Percentiles rank a stretch among this genome's conserved stretches.
Evolutionary conservation across 352 stramenopile species (phyloP).

Genomic region (Blastocystis sp.): DNA sequence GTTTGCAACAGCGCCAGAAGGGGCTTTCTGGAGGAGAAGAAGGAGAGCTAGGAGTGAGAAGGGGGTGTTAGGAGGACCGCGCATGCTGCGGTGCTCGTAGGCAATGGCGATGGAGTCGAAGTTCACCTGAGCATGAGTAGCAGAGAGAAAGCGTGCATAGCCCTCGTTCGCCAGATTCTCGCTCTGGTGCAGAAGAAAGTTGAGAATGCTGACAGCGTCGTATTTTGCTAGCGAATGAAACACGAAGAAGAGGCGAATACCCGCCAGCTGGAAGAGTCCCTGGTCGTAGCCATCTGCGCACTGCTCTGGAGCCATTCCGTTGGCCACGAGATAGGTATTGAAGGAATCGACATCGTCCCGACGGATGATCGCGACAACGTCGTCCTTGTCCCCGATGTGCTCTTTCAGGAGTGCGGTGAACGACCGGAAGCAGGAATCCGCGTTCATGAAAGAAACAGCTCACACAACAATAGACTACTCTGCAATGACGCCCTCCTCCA

Average conservation of each 20-base stretch:
- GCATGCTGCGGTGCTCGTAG: conserved; percentile 35
- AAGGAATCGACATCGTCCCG: conserved; percentile 53
- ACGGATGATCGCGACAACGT: conserved; percentile 12
- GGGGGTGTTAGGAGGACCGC: neutral
- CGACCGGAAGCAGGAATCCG: neutral
- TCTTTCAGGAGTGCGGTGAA: neutral
- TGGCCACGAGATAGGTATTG: neutral
- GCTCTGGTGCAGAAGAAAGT: conserved; percentile 45
- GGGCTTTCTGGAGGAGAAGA: neutral
- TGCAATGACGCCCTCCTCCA: neutral
- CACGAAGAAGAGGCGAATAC: conserved; percentile 4
- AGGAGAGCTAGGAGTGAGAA: conserved; percentile 7
- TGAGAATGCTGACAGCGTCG: conserved; percentile 42
- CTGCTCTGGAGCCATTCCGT: neutral
- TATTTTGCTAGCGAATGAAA: conserved; percentile 43
- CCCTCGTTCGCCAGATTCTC: conserved; percentile 3
- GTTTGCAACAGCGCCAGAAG: neutral
- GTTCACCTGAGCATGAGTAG: conserved; percentile 35
- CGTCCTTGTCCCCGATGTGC: neutral
- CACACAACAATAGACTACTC: neutral
- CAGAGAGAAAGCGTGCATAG: neutral
- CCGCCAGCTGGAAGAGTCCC: conserved; percentile 46
- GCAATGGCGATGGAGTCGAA: neutral
- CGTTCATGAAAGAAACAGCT: neutral
- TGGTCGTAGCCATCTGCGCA: conserved; percentile 18